phyloP scores from a whole-genome alignment of 305 asterid species.

The Fraxinus paxiana region DNA sequence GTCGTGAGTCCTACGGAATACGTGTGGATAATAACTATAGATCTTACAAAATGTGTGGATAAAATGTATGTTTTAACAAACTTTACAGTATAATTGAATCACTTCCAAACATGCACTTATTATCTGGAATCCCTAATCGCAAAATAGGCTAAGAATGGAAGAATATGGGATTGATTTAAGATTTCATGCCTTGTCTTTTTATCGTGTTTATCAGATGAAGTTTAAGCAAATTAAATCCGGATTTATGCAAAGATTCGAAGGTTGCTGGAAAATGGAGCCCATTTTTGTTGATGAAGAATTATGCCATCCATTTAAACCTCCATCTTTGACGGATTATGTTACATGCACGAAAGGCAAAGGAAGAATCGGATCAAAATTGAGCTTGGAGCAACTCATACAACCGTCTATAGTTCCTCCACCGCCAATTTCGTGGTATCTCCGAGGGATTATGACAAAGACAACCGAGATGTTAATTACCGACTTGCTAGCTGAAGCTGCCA shows the following conservation, averaged over 20 bases:
- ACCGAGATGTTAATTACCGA: slow-evolving; percentile 78
- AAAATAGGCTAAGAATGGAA: neutral
- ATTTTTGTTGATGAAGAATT: slow-evolving; percentile 59
- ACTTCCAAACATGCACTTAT: neutral
- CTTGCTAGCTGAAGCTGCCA: slow-evolving; percentile 70
- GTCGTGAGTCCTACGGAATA: neutral
- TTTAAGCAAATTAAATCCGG: slow-evolving; percentile 84
- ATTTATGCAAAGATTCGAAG: slow-evolving; percentile 88
- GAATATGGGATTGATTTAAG: neutral
- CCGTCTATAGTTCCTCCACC: slow-evolving; percentile 88
- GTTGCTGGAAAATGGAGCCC: slow-evolving; percentile 81
- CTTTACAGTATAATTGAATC: neutral
- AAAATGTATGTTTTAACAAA: too few species aligned
- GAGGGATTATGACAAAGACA: slow-evolving; percentile 79
- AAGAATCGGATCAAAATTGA: slow-evolving; percentile 67
- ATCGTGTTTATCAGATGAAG: slow-evolving; percentile 51
- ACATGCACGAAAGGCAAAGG: slow-evolving; percentile 68
- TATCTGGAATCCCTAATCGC: neutral
- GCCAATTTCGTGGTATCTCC: slow-evolving; percentile 86
- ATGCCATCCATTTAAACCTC: slow-evolving; percentile 56
- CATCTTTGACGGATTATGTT: slow-evolving; percentile 47
- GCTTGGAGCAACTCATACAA: slow-evolving; percentile 72
- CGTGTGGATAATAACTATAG: neutral
- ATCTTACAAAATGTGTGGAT: neutral
- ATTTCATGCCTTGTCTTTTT: neutral